Base-by-base conservation (phyloP, 306 rosid species). In the Sindora glabra region DNA sequence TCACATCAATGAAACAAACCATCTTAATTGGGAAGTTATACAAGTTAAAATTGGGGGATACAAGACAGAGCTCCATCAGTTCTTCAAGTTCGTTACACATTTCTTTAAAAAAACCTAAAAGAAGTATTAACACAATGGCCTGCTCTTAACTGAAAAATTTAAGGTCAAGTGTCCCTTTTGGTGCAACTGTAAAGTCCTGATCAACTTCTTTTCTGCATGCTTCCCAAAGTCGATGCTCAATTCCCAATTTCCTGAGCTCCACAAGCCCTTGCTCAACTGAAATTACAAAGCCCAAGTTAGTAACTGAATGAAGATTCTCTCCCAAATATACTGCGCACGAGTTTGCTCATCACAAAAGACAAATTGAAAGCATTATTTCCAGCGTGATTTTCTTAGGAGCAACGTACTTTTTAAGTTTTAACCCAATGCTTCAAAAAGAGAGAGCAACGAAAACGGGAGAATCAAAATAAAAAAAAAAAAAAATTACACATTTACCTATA, bases 161-260 rank as follows among this genome's bases (percentile, higher is more conserved):
- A 57, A 49, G 41, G 17, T 42, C 48, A 14, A 34, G 12, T 45
- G 64, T 51, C 21, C 47, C 51, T 56, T 64, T 68, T 27, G 32
- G 23, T 47, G 77, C 46, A 48, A 16, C 10, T 38, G 68, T 61
- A 38, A 53, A n/a, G 44, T 87, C 91, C 36, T 69, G 82, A 40
- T 83, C 88, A 17, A 75, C 78, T 74, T 84, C 80, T 74, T 81
- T 92, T 63, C 96, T 83, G 29, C 94, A 92, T 68, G 83, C 89
- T 72, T 88, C 96, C 98, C 98, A 92, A 51, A 92, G 95, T 64
- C 90, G 78, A 55, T 74, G 86, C 81, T 88, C 96, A 54, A 92
- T 76, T 52, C 96, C 98, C 75, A 86, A 50, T 53, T 92, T 92
- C 83, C 88, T 72, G 25, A 92, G 88, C 75, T 88, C 95, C 63